phyloP scores from a whole-genome alignment of 2,329 filamentous ascomycete species.

The Alternaria tenuissima region DNA sequence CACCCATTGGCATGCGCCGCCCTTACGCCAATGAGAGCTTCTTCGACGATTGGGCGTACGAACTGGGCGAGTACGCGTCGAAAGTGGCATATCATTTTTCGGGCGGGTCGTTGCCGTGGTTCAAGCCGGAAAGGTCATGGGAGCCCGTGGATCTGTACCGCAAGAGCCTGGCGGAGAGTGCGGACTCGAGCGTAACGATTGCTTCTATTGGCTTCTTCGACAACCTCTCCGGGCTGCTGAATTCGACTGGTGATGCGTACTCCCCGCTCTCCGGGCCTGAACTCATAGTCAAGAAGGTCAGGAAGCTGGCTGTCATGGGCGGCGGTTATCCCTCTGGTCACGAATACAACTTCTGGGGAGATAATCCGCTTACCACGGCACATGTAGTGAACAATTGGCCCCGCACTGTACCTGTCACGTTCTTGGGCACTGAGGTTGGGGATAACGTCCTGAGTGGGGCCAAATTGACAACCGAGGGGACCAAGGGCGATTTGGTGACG shows the following conservation, averaged over 20 bases:
- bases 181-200: background rate
- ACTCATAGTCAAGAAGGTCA: background rate
- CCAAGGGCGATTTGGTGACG: too few relatives aligned
- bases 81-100: conserved; percentile 9
- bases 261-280: background rate
- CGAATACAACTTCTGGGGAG: background rate
- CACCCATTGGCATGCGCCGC: background rate
- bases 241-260: background rate
- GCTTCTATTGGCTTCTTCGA: background rate
- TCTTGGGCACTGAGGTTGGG: background rate
- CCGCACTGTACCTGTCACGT: background rate
- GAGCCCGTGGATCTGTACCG: background rate
- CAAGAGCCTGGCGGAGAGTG: background rate
- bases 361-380: background rate
- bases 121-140: background rate
- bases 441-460: background rate
- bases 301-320: background rate
- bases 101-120: background rate
- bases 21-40: background rate
- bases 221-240: background rate
- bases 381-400: background rate
- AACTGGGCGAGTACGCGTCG: conserved; percentile 1
- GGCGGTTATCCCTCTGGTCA: background rate
- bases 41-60: background rate
- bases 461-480: too few relatives aligned